Evolutionary conservation across 169 alveolate genomes (phyloP), one percentile per base, ranked within the genome.

Genomic region (Eimeria acervulina): DNA sequence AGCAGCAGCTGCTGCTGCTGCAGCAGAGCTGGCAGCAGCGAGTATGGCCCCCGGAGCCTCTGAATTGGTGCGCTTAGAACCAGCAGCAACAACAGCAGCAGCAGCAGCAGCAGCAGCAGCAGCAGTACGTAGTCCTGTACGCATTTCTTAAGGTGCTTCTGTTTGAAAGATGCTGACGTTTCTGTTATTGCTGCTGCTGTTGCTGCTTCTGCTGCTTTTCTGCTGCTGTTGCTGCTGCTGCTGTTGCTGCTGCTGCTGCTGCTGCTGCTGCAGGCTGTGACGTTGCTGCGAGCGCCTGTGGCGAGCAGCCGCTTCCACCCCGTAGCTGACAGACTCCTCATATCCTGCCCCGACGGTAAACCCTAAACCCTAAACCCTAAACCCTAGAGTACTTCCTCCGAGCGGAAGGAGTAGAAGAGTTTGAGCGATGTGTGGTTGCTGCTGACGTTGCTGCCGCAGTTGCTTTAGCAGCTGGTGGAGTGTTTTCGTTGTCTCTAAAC

Each of bases 161-260:
- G n/a, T n/a, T n/a, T n/a, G n/a, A n/a, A n/a, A n/a, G n/a, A n/a
- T n/a, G n/a, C n/a, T n/a, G n/a, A n/a, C n/a, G n/a, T n/a, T n/a
- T n/a, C n/a, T n/a, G n/a, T n/a, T n/a, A n/a, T n/a, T n/a, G n/a
- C n/a, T n/a, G n/a, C n/a, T n/a, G n/a, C n/a, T n/a, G n/a, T n/a
- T n/a, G n/a, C n/a, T n/a, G n/a, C n/a, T n/a, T n/a, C n/a, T n/a
- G n/a, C n/a, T n/a, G n/a, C n/a, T 26, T 28, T 66, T 5, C n/a
- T 74, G n/a, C 21, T 17, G 68, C n/a, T 21, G n/a, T 31, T 74
- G 51, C 17, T 74, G 85, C 17, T 74, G 85, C 52, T 74, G 85
- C 76, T 74, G 85, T 42, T 74, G 40, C 51, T 26, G 85, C n/a
- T 74, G 85, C 85, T 74, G 85, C 51, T 74, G 85, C 85, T 74